Conservation (phyloP, 306 rosid species). For the Castanea mollissima region DNA sequence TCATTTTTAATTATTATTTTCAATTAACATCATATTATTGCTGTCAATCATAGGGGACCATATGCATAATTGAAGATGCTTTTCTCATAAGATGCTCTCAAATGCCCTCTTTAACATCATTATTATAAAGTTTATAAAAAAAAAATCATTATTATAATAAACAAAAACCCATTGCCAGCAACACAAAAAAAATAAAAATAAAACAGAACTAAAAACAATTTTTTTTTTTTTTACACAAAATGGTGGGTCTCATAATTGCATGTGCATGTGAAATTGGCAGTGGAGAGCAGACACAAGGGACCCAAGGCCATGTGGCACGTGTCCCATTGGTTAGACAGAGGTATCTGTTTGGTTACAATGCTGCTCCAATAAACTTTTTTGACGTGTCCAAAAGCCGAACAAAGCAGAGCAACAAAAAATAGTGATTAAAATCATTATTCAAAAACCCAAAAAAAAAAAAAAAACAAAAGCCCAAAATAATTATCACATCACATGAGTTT, state of each 20-base stretch:
- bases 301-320: constrained; percentile 1
- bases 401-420: neutral
- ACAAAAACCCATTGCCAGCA: too few species aligned
- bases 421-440: neutral
- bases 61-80: too few species aligned
- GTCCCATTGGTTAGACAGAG: neutral
- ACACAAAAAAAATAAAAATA: neutral
- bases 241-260: neutral
- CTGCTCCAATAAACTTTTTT: neutral
- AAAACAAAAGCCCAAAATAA: neutral
- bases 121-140: too few species aligned
- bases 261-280: neutral
- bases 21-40: too few species aligned
- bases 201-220: neutral
- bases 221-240: too few species aligned
- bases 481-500: constrained; percentile 22
- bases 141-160: too few species aligned
- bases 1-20: too few species aligned
- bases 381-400: neutral
- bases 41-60: too few species aligned
- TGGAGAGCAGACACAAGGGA: neutral
- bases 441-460: constrained; percentile 8
- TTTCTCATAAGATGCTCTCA: too few species aligned
- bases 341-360: constrained; percentile 4
- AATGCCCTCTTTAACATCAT: too few species aligned